These are phyloP conservation scores for Fusarium pininemorale DNA, from an alignment of 2,329 filamentous ascomycete genomes.

Conservation along the genomic window DNA sequence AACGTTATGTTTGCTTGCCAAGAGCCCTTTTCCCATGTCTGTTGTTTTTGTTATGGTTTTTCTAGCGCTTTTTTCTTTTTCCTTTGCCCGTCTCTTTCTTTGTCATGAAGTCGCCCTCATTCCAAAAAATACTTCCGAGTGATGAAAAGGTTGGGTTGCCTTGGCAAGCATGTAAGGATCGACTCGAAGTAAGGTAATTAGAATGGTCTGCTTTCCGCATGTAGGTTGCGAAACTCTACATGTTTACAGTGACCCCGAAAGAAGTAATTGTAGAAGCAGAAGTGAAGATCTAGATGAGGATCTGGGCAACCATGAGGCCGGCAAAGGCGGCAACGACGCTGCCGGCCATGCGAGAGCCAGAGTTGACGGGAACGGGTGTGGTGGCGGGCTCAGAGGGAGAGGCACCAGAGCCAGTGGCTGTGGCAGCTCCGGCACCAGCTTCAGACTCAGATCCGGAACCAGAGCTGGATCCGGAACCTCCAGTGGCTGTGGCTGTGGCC, in stretches of 20 bases:
- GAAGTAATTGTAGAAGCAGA: constrained; percentile 40
- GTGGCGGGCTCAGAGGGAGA: constrained; percentile 17
- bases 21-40: constrained; percentile 14
- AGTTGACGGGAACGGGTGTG: constrained; percentile 37
- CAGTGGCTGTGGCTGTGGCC: constrained; percentile 21
- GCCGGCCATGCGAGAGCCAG: constrained; percentile 42
- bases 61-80: neutral
- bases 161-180: constrained; percentile 42
- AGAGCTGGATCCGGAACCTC: constrained; percentile 29
- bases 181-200: constrained; percentile 47
- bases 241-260: constrained; percentile 33
- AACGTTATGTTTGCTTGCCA: constrained; percentile 37
- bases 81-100: constrained; percentile 18
- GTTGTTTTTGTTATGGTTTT: constrained; percentile 8
- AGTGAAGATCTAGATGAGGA: constrained; percentile 43
- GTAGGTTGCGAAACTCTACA: constrained; percentile 39
- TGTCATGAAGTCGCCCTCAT: constrained; percentile 16
- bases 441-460: constrained; percentile 14
- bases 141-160: constrained; percentile 23
- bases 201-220: constrained; percentile 41
- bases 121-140: constrained; percentile 19
- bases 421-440: constrained; percentile 16
- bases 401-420: constrained; percentile 8
- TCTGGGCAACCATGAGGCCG: constrained; percentile 44
- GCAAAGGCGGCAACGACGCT: constrained; percentile 43